Evolutionary conservation across 2,329 filamentous ascomycete genomes (phyloP).

Genomic region (Neonectria punicea): DNA sequence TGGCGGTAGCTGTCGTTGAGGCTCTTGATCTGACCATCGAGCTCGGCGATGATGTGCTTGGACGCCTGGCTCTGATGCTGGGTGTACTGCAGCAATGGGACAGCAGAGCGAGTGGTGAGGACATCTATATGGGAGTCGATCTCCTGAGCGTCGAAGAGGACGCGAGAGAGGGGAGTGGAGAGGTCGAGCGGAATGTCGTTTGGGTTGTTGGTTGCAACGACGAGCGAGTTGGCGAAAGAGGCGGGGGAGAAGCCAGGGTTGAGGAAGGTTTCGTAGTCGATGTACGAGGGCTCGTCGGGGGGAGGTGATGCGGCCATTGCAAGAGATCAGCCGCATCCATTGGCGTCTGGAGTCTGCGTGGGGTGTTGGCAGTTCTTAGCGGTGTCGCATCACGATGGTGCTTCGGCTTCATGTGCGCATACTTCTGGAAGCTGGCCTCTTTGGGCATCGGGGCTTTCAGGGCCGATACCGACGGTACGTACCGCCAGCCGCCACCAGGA

Average conservation of each 20-base stretch:
- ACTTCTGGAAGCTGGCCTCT: conserved; percentile 45
- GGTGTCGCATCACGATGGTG: conserved; percentile 14
- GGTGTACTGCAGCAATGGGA: conserved; percentile 84
- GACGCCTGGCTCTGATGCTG: conserved; percentile 78
- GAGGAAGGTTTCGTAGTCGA: conserved; percentile 94
- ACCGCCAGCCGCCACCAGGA: conserved; percentile 11
- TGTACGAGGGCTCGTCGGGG: conserved; percentile 77
- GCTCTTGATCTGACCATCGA: conserved; percentile 82
- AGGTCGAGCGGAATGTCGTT: conserved; percentile 92
- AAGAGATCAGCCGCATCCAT: not conserved
- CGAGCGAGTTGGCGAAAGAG: conserved; percentile 87
- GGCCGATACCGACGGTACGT: conserved; percentile 34
- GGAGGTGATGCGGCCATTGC: conserved; percentile 25
- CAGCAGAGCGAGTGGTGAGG: conserved; percentile 84
- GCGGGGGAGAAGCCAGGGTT: conserved; percentile 83
- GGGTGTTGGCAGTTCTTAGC: conserved; percentile 16
- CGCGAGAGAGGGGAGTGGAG: conserved; percentile 90
- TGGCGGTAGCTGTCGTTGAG: conserved; percentile 88
- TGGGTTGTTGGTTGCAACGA: conserved; percentile 90
- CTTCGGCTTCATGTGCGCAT: not conserved
- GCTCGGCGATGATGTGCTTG: conserved; percentile 75
- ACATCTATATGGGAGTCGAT: conserved; percentile 95
- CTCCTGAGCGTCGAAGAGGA: conserved; percentile 96
- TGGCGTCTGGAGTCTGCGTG: conserved; percentile 11
- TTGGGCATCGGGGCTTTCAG: conserved; percentile 32